Evolutionary conservation across 2,329 filamentous ascomycete species (phyloP).

Genomic region (Aureobasidium sp.): DNA sequence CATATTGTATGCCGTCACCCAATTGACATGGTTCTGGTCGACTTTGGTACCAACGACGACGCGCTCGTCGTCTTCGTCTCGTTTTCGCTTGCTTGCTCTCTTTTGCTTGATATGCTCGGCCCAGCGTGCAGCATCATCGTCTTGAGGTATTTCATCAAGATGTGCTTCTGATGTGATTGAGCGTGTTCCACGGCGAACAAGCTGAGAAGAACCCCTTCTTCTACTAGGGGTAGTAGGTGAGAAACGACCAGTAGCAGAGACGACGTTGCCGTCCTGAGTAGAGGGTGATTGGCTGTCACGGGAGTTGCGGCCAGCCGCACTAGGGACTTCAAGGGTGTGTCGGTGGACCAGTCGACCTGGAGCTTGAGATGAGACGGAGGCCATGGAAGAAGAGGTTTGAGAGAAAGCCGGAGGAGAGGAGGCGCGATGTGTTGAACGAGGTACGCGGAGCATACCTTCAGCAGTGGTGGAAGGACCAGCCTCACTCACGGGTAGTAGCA

Average conservation of each 20-base stretch:
- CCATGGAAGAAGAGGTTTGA: conserved; percentile 32
- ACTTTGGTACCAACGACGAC: conserved; percentile 96
- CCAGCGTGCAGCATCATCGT: conserved; percentile 88
- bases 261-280: conserved; percentile 45
- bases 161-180: conserved; percentile 70
- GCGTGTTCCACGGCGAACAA: conserved; percentile 72
- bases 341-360: conserved; percentile 62
- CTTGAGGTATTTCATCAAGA: conserved; percentile 72
- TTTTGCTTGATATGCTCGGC: conserved; percentile 89
- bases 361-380: conserved; percentile 37
- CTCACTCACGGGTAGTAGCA: conserved; percentile 22
- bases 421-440: conserved; percentile 20
- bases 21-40: conserved; percentile 94
- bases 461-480: conserved; percentile 12
- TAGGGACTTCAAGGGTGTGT: conserved; percentile 82
- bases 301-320: conserved; percentile 58
- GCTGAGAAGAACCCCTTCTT: conserved; percentile 72
- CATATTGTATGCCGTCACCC: conserved; percentile 99
- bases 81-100: conserved; percentile 74
- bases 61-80: conserved; percentile 77
- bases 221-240: conserved; percentile 58
- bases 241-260: conserved; percentile 68
- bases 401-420: conserved; percentile 30
- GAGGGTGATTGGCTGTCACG: conserved; percentile 46
- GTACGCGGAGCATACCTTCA: conserved; percentile 18